A percentile compares a stretch with the other conserved stretches of the same genome.
Evolutionary conservation across 1,284 basidiomycete species (phyloP).

Genomic region (Macrocystidia cucumis): DNA sequence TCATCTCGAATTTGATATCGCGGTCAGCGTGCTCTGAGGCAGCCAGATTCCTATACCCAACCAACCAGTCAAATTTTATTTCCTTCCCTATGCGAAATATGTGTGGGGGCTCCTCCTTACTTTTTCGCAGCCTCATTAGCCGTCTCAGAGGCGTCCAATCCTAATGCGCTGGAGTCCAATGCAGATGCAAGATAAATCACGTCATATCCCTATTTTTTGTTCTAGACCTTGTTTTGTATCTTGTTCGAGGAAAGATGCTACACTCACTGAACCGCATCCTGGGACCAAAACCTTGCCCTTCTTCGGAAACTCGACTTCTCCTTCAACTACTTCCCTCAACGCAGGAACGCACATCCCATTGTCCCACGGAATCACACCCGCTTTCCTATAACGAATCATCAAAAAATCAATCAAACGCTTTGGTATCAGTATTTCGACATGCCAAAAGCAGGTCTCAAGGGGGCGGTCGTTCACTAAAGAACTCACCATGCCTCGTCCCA

Average conservation of each 20-base stretch:
- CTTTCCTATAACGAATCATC: constrained; percentile 33
- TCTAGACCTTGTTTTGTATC: not conserved
- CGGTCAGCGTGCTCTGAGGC: constrained; percentile 9
- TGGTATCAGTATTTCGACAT: too few species aligned
- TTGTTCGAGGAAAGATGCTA: not conserved
- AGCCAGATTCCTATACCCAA: constrained; percentile 7
- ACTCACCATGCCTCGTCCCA: too few species aligned
- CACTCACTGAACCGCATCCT: constrained; percentile 60
- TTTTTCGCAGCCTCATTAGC: constrained; percentile 41
- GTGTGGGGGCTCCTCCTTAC: constrained; percentile 27
- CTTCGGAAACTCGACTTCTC: constrained; percentile 39
- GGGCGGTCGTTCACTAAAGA: too few species aligned
- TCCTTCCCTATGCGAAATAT: not conserved
- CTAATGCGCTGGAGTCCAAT: constrained; percentile 39
- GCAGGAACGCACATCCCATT: constrained; percentile 44
- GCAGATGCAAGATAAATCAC: constrained; percentile 42
- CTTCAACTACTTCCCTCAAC: constrained; percentile 43
- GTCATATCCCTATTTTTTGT: constrained; percentile 54
- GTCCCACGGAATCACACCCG: constrained; percentile 63
- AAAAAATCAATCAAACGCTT: too few species aligned
- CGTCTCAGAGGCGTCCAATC: constrained; percentile 50
- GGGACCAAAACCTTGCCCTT: constrained; percentile 58
- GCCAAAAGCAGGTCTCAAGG: too few species aligned
- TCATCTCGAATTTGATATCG: constrained; percentile 28
- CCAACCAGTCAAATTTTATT: too few species aligned